Evolutionary conservation across 2,329 filamentous ascomycete species (phyloP).

Genomic region (Calonectria multiphialidica): DNA sequence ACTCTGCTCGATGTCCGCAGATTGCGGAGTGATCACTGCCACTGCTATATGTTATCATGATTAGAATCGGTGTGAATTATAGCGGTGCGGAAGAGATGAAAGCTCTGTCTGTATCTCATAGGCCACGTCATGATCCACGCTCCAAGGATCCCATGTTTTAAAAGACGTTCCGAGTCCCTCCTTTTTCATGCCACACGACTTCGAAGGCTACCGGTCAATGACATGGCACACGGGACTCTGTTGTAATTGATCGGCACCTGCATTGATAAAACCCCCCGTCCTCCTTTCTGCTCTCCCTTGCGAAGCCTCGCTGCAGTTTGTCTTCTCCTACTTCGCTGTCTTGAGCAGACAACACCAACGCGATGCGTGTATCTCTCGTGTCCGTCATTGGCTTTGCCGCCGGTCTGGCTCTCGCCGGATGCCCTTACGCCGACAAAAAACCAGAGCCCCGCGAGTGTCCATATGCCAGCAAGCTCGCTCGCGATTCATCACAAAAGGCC

Average conservation of each 20-base stretch:
- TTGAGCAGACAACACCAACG: neutral
- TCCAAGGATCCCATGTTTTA: neutral
- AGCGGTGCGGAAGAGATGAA: neutral
- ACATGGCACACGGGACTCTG: neutral
- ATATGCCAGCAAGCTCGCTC: neutral
- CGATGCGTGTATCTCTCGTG: neutral
- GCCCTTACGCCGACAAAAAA: conserved; percentile 6
- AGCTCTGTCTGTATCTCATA: neutral
- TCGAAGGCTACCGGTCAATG: neutral
- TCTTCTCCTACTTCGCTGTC: neutral
- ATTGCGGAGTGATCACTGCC: neutral
- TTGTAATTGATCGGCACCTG: neutral
- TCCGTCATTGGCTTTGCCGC: neutral
- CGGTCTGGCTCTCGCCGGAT: conserved; percentile 3
- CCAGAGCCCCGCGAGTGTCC: conserved; percentile 2
- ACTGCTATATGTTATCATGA: neutral
- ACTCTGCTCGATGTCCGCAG: neutral
- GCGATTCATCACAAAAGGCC: neutral
- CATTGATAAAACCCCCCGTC: neutral
- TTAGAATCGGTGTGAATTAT: neutral
- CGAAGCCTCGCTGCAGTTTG: neutral
- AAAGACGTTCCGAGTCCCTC: neutral
- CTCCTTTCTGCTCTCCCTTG: too few relatives aligned
- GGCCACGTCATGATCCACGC: neutral
- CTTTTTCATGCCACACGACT: neutral